phyloP scores from a whole-genome alignment of 2,329 filamentous ascomycete genomes.

The Exophiala calicioides region DNA sequence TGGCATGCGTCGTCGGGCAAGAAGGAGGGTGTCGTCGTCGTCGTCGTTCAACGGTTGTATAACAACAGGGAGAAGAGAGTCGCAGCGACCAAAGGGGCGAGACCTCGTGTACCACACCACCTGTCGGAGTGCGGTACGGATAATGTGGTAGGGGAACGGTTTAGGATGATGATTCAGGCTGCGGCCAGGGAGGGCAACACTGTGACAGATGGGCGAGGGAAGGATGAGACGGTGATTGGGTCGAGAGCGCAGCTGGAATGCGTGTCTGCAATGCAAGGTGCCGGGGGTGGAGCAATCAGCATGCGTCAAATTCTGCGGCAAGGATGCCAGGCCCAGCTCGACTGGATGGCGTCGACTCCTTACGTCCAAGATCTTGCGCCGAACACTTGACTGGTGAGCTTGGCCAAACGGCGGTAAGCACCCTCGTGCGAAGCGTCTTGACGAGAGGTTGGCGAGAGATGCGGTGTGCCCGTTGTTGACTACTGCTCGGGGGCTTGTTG shows the following conservation, averaged over 20 bases:
- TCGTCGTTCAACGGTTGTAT: slow-evolving; percentile 24
- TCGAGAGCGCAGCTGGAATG: slow-evolving; percentile 27
- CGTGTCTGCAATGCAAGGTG: slow-evolving; percentile 32
- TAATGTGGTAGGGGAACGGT: slow-evolving; percentile 9
- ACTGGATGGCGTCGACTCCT: slow-evolving; percentile 26
- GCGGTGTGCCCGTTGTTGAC: slow-evolving; percentile 2
- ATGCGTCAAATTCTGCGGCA: slow-evolving; percentile 16
- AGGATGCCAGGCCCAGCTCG: slow-evolving; percentile 14
- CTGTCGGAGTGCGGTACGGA: slow-evolving; percentile 12
- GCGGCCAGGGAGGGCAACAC: slow-evolving; percentile 20
- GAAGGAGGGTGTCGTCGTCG: slow-evolving; percentile 18
- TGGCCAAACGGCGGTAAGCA: slow-evolving; percentile 31
- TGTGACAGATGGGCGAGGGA: slow-evolving; percentile 13
- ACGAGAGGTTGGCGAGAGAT: slow-evolving; percentile 1
- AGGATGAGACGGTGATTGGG: slow-evolving; percentile 22
- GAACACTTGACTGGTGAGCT: slow-evolving; percentile 19
- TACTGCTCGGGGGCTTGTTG: not conserved
- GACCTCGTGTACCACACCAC: slow-evolving; percentile 24
- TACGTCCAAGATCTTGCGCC: slow-evolving; percentile 27
- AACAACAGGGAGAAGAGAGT: slow-evolving; percentile 22
- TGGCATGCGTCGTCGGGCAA: slow-evolving; percentile 20
- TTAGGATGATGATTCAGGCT: slow-evolving; percentile 29
- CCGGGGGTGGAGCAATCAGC: slow-evolving; percentile 28
- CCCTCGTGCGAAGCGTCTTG: slow-evolving; percentile 5
- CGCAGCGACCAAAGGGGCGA: not conserved